These are phyloP conservation scores for Panaeolus cyanescens DNA, from an alignment of 768 basidiomycete genomes.

Conservation along the genomic window DNA sequence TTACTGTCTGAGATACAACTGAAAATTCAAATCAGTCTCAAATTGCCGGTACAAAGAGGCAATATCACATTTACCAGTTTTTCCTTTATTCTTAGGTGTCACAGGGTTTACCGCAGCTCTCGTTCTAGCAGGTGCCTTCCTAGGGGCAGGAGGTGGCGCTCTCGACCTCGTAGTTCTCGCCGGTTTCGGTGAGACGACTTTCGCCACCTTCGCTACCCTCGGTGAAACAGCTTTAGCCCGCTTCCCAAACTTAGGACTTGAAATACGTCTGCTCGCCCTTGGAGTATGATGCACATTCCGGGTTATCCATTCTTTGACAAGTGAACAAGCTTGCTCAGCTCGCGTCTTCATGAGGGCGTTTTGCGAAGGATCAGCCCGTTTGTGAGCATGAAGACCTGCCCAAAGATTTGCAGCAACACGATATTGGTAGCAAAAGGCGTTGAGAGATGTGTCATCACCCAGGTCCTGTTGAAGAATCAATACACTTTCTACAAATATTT, in stretches of 20 bases:
- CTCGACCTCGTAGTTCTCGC: slow-evolving; percentile 19
- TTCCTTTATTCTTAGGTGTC: slow-evolving; percentile 45
- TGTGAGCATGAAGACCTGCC: slow-evolving; percentile 72
- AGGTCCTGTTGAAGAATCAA: slow-evolving; percentile 27
- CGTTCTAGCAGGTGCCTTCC: slow-evolving; percentile 28
- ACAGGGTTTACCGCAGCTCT: slow-evolving; percentile 31
- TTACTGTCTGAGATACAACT: slow-evolving; percentile 30
- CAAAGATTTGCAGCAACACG: slow-evolving; percentile 61
- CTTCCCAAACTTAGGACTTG: slow-evolving; percentile 25
- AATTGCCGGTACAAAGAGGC: not conserved
- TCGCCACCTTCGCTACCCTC: slow-evolving; percentile 14
- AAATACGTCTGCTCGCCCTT: slow-evolving; percentile 16
- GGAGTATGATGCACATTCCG: slow-evolving; percentile 9
- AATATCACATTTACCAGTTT: slow-evolving; percentile 31
- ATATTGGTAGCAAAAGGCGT: slow-evolving; percentile 45
- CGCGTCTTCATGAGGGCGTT: slow-evolving; percentile 49
- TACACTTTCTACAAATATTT: not conserved
- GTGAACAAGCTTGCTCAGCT: slow-evolving; percentile 51
- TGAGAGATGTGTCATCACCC: slow-evolving; percentile 34
- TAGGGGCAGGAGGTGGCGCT: slow-evolving; percentile 26
- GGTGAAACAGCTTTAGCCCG: slow-evolving; percentile 8
- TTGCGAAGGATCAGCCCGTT: slow-evolving; percentile 45
- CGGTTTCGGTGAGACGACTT: slow-evolving; percentile 20
- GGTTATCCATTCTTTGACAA: slow-evolving; percentile 42
- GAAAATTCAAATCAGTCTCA: not conserved